Base-by-base conservation (phyloP, 805 yeast species). In the Wickerhamomyces kurtzmanii region DNA sequence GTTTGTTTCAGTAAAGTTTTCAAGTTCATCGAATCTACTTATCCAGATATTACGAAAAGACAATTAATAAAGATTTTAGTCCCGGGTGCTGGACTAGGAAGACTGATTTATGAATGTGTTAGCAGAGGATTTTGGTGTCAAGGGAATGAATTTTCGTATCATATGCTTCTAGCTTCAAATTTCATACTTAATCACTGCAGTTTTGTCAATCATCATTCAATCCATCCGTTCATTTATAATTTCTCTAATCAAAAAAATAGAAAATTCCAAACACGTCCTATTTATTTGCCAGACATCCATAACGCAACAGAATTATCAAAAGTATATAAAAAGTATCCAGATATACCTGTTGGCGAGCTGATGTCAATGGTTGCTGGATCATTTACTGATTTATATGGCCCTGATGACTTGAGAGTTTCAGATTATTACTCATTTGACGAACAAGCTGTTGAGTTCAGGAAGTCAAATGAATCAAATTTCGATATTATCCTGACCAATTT, bases 341-440 rank as follows among this genome's bases (percentile, higher is more conserved):
- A 38, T 0, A 57, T 70, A 2, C 62, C 63, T 0, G 62, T 62
- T 20, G 57, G 46, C 10, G 73, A 71, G 6, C 47, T 71, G 25
- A 71, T 81, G 80, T 69, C 82, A 0, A 77, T 80, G 67, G 65
- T 74, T 1, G 74, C 85, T 0, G 91, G 91, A 0, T 74, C 82
- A 0, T 81, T 81, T 45, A 62, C 65, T 4, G 86, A 78, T 35
- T 51, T 78, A 12, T 77, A 75, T 45, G 82, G 83, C 0, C 74
- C 77, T 3, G 32, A 42, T 6, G 38, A 34, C 20, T 17, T 43
- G 3, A 31, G 39, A 4, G 14, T 20, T 1, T 40, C 46, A 3
- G 30, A 34, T 2, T 35, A 32, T 17, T 39, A 35, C 17, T 39
- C 47, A 1, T 22, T 22, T 6, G 68, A 61, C 29, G 53, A 47